These are phyloP conservation scores for Mycena citricolor DNA, from an alignment of 1,284 basidiomycete species.

Conservation along the genomic window DNA sequence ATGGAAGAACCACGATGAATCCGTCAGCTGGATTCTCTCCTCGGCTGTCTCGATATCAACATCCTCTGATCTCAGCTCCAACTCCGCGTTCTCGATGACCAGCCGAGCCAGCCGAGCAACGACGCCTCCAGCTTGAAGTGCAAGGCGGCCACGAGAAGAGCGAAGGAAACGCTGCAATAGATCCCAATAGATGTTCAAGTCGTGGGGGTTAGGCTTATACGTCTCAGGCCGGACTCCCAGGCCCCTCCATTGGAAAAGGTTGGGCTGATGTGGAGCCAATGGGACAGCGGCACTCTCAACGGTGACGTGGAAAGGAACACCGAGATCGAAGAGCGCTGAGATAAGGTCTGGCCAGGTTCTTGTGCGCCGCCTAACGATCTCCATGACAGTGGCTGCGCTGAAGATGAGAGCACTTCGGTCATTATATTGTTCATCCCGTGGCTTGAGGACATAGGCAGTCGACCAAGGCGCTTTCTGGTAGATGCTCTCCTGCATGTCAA, in stretches of 20 bases:
- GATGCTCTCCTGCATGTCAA: too few relatives aligned
- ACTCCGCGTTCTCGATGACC: neutral
- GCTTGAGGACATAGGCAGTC: too few relatives aligned
- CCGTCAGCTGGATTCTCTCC: neutral
- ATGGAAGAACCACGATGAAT: neutral
- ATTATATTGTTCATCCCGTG: too few relatives aligned
- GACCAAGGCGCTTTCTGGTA: too few relatives aligned
- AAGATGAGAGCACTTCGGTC: too few relatives aligned
- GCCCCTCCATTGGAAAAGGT: neutral
- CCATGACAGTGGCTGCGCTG: too few relatives aligned
- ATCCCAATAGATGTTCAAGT: neutral
- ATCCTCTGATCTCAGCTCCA: neutral
- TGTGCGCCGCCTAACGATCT: too few relatives aligned
- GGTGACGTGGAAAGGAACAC: neutral
- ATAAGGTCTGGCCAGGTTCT: neutral
- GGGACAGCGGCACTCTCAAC: neutral
- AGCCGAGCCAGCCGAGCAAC: neutral
- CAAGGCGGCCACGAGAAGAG: neutral
- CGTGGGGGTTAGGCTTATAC: neutral
- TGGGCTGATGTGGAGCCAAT: neutral
- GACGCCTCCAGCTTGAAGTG: neutral
- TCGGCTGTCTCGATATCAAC: neutral
- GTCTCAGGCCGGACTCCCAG: neutral
- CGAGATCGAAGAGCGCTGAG: neutral
- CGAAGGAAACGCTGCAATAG: neutral